phyloP scores from a whole-genome alignment of 768 basidiomycete genomes.

The Boletus vinaceobasis region DNA sequence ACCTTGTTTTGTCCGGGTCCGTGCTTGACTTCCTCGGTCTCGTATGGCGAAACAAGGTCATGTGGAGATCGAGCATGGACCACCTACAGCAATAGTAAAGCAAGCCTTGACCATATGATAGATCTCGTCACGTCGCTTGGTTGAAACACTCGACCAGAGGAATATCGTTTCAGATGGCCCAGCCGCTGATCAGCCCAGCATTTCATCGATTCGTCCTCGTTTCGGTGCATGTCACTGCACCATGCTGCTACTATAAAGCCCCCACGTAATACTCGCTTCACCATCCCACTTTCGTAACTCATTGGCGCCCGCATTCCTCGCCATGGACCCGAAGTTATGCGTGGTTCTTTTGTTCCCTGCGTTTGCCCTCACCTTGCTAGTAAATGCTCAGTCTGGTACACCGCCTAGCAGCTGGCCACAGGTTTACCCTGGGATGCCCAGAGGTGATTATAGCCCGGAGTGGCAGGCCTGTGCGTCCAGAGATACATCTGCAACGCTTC shows the following conservation, averaged over 20 bases:
- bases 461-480: constrained; percentile 61
- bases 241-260: constrained; percentile 7
- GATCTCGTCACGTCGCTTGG: no score
- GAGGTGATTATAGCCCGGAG: constrained; percentile 46
- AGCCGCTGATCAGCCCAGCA: background rate
- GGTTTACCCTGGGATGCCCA: constrained; percentile 42
- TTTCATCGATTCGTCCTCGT: no score
- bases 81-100: no score
- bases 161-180: background rate
- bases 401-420: constrained; percentile 38
- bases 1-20: no score
- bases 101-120: no score
- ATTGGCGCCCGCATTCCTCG: background rate
- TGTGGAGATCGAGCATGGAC: no score
- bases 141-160: no score
- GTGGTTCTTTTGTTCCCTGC: constrained; percentile 1
- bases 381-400: constrained; percentile 21
- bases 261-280: background rate
- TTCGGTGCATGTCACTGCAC: background rate
- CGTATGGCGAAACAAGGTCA: no score
- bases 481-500: background rate
- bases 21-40: no score
- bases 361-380: constrained; percentile 5
- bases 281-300: constrained; percentile 3
- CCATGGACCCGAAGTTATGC: constrained; percentile 22